Base-by-base conservation (phyloP, 164 flowering plant genomes). In the Tetrastigma voinierianum region DNA sequence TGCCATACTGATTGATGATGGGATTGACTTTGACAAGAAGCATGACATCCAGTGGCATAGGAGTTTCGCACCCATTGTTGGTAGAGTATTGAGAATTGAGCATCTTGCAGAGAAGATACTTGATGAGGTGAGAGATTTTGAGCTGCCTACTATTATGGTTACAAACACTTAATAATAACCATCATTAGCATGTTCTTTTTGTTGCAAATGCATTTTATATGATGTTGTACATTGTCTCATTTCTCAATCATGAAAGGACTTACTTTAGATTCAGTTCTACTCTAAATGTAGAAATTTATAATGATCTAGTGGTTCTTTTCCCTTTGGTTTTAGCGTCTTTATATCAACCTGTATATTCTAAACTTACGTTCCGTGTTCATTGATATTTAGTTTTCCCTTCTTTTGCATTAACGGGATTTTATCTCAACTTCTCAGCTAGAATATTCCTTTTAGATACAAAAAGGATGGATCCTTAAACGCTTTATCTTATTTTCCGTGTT, bases 1-100 rank as follows among this genome's bases (percentile, higher is more conserved):
- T 59, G 84, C 80, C 52, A 12, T 95, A 24, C 80, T 91, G 46
- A 82, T 95, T 74, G 98, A 95, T 74, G 98, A 95, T 84, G 97
- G 97, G 49, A 23, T 95, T 56, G 75, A 73, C 65, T 66, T 87
- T 21, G 96, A 92, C 70, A 87, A 87, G 68, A 87, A 59, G 86
- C 80, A 73, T 47, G 90, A 83, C 55, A 56, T 95, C 62, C 86
- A 82, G 11, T 91, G 96, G 96, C 97, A 89, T 57, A 72, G 57
- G 68, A 71, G 57, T 40, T 80, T 75, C 69, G 84, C 70, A 15
- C 90, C 96, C 19, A 40, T 68, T 78, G 88, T 88, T 66, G 83
- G 87, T 64, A 81, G 97, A 67, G 72, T 95, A 43, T 70, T 89
- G 49, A 80, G 97, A 66, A 90, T 95, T 67, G 97, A 95, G 76